phyloP scores from a whole-genome alignment of 805 yeast species.

The Scheffersomyces stipitis region DNA sequence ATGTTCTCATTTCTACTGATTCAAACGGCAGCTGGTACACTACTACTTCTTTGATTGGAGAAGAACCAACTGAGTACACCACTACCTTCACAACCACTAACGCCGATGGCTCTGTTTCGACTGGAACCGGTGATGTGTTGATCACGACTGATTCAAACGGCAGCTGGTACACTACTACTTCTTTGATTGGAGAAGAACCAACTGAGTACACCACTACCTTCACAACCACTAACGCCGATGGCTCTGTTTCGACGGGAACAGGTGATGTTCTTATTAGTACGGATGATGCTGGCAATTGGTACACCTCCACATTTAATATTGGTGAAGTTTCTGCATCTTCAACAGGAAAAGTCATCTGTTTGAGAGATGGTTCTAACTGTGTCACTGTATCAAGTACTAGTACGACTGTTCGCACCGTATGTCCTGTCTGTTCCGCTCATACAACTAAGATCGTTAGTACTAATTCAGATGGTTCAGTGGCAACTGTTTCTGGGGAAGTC shows the following conservation, averaged over 20 bases:
- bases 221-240: no score
- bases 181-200: no score
- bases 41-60: no score
- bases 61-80: constrained; percentile 15
- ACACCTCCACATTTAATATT: background rate
- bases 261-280: constrained; percentile 9
- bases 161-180: constrained; percentile 12
- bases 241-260: constrained; percentile 5
- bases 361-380: background rate
- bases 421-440: no score
- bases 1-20: constrained; percentile 15
- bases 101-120: constrained; percentile 12
- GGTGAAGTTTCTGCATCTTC: background rate
- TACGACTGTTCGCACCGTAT: no score
- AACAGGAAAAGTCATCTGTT: background rate
- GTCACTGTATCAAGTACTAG: background rate
- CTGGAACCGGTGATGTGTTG: constrained; percentile 17
- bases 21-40: no score
- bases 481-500: constrained; percentile 6
- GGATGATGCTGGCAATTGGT: background rate
- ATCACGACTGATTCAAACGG: constrained; percentile 17
- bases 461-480: background rate
- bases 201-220: no score
- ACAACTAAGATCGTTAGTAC: background rate
- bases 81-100: constrained; percentile 15